Evolutionary conservation across 805 yeast species (phyloP), one percentile per base, ranked within the genome.

Genomic region (Wickerhamiella allomyrinae): DNA sequence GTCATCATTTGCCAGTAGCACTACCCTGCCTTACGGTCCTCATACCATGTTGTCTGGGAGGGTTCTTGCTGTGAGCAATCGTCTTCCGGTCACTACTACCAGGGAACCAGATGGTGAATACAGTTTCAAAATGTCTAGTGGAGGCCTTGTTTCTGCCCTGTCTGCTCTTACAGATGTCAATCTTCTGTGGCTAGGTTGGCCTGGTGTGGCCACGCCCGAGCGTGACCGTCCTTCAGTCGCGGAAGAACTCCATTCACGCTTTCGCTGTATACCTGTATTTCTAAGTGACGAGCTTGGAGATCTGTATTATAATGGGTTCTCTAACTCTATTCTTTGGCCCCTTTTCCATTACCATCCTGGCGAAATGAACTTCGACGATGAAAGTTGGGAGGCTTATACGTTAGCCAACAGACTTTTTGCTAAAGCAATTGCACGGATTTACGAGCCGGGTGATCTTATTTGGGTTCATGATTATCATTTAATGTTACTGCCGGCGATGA

Each of bases 391-490:
- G 41, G 97, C 97, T 1, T 91, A 91, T 60, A 81, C 85, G 43
- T 91, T 85, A 58, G 97, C 97, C 6, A 91, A 91, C 58, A 65
- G 77, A 44, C 66, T 73, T 46, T 91, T 91, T 65, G 91, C 95
- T 10, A 66, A 73, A 29, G 79, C 71, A 33, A 76, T 91, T 45
- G 76, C 83, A 9, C 62, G 70, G 17, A 74, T 75, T 52, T 78
- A 82, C 31, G 68, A 76, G 23, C 94, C 85, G 48, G 77, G 81
- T 44, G 99, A 91, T 57, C 65, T 86, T 52, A 79, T 93, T 13
- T 91, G 99, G 99, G 89, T 91, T 33, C 98, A 91, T 60, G 99
- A 91, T 62, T 91, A 91, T 62, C 98, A 91, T 61, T 68, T 91
- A 55, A 91, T 91, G 99, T 64, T 91, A 20, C 69, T 91, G 40